A percentile compares a stretch with the other conserved stretches of the same genome.
phyloP scores from a whole-genome alignment of 2,329 filamentous ascomycete genomes.

The Ceratocystis papillata region DNA sequence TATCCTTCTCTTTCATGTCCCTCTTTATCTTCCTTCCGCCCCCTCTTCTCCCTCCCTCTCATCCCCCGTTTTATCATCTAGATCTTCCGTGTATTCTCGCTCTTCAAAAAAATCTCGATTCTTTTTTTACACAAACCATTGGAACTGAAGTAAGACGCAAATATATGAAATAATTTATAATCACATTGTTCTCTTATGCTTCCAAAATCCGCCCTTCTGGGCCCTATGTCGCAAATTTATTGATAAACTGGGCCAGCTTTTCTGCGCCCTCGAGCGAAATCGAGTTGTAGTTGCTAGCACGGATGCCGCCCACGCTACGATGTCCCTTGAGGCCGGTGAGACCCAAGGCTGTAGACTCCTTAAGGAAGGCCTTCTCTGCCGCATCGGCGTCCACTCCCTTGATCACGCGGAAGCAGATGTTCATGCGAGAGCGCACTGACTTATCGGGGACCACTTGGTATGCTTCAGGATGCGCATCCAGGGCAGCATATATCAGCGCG shows the following conservation, averaged over 20 bases:
- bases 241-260: slow-evolving; percentile 55
- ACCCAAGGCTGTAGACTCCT: slow-evolving; percentile 55
- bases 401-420: slow-evolving; percentile 77
- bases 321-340: slow-evolving; percentile 82
- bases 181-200: background rate
- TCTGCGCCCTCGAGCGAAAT: slow-evolving; percentile 57
- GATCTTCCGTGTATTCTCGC: slow-evolving; percentile 14
- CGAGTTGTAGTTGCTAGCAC: slow-evolving; percentile 82
- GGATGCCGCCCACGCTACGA: slow-evolving; percentile 73
- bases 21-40: background rate
- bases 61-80: background rate
- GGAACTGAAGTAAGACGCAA: background rate
- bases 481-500: slow-evolving; percentile 58
- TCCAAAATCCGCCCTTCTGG: background rate
- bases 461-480: slow-evolving; percentile 62
- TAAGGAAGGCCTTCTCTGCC: slow-evolving; percentile 70
- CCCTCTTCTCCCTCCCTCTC: background rate
- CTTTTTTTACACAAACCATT: background rate
- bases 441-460: slow-evolving; percentile 71
- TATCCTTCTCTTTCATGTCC: background rate
- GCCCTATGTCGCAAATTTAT: slow-evolving; percentile 37
- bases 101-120: slow-evolving; percentile 6
- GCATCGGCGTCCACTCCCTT: slow-evolving; percentile 50
- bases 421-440: slow-evolving; percentile 73
- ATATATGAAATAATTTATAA: slow-evolving; percentile 1